Base-by-base conservation (phyloP, 306 rosid genomes). In the Glycine tomentella region DNA sequence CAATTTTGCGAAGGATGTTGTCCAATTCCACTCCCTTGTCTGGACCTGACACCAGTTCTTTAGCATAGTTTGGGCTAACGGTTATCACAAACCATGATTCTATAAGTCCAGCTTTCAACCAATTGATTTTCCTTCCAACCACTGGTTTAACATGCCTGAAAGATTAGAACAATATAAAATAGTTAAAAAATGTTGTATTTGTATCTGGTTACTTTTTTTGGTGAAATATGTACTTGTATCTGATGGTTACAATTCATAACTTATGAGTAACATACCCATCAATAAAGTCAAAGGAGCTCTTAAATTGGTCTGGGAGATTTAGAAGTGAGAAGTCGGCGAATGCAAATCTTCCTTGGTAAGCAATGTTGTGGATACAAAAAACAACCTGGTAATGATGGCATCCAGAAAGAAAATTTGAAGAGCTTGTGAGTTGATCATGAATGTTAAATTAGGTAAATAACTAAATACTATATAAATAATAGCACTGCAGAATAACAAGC, bases 311-410 rank as follows among this genome's bases (percentile, higher is more conserved):
- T 1, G 97, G 93, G 61, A 92, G 92, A 83, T 81, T 87, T 80
- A 92, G 93, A 76, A 88, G 90, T 5, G 87, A 56, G 76, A 82
- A 92, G 83, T 89, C 97, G 0, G 73, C 25, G 3, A 81, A 91
- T 58, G 88, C 81, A 57, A 92, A 92, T 91, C 97, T 88, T 6
- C 97, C 97, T 84, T 91, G 97, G 85, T 91, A 91, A 49, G 95
- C 97, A 78, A 92, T 92, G 89, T 92, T 91, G 89, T 92, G 97
- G 70, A 92, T 89, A 85, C 97, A 91, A 67, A 85, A 91, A 50
- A 84, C 89, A 11, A 90, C 97, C 97, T 92, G 80, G 31, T 36
- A 78, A 70, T 61, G 51, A 20, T 20, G 1, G 31, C 31, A 25
- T 0, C 69, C 71, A 65, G 38, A 76, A 67, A 38, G 25, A 76